Evolutionary conservation across 805 yeast genomes (phyloP).

Genomic region (Candida golubevii): DNA sequence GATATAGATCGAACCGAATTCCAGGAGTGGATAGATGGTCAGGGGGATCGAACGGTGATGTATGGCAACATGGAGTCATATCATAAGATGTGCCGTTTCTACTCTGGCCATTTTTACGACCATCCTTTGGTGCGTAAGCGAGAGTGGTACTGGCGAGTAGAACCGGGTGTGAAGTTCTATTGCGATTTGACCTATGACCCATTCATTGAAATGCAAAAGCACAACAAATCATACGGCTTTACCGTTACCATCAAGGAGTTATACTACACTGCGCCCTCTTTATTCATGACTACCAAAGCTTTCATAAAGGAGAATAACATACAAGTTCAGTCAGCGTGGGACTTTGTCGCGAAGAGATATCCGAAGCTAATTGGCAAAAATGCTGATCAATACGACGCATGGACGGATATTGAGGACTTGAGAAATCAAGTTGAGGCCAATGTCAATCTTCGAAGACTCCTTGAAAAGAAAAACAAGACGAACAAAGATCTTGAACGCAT

Average conservation of each 20-base stretch:
- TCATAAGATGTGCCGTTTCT: conserved; percentile 76
- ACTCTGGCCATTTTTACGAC: conserved; percentile 75
- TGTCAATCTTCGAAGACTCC: conserved; percentile 21
- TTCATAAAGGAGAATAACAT: conserved; percentile 50
- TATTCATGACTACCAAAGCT: conserved; percentile 68
- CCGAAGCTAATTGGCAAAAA: conserved; percentile 22
- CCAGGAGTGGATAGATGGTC: conserved; percentile 57
- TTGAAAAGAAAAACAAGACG: conserved; percentile 20
- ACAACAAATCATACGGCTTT: conserved; percentile 77
- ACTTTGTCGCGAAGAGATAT: conserved; percentile 47
- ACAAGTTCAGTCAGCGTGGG: conserved; percentile 63
- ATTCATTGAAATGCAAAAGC: conserved; percentile 68
- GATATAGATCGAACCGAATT: conserved; percentile 39
- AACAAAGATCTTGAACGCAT: conserved; percentile 18
- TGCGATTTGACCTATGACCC: conserved; percentile 94
- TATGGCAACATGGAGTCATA: conserved; percentile 81
- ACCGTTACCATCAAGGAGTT: conserved; percentile 76
- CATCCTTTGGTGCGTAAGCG: conserved; percentile 67
- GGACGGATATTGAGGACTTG: conserved; percentile 20
- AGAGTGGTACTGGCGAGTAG: conserved; percentile 97
- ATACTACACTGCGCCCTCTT: conserved; percentile 73
- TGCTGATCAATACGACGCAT: conserved; percentile 20
- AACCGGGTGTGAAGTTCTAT: conserved; percentile 84
- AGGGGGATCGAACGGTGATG: conserved; percentile 79
- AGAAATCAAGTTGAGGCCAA: conserved; percentile 26